These are phyloP conservation scores for Phaseolus lunatus DNA, from an alignment of 306 rosid genomes.

Conservation along the genomic window DNA sequence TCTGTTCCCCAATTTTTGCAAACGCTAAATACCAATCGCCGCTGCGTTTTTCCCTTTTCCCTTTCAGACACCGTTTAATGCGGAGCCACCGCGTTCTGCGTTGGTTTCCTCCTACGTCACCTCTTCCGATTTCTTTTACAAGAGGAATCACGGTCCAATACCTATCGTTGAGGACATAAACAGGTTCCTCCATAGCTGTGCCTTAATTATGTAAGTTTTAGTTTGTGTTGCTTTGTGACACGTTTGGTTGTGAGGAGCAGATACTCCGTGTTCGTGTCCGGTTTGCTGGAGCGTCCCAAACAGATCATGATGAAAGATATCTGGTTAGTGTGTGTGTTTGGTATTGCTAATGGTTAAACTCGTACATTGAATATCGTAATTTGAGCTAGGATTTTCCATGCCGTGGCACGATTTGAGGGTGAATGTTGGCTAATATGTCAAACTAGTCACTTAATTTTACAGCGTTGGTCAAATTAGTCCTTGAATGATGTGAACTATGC, in stretches of 20 bases:
- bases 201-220: neutral
- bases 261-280: constrained; percentile 68
- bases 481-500: neutral
- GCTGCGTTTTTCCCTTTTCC: neutral
- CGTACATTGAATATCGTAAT: neutral
- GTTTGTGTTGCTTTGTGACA: constrained; percentile 27
- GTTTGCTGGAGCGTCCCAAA: constrained; percentile 64
- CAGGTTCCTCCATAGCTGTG: constrained; percentile 51
- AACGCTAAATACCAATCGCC: neutral
- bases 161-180: constrained; percentile 73
- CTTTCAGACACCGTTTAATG: constrained; percentile 84
- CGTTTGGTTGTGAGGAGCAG: constrained; percentile 53
- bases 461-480: neutral
- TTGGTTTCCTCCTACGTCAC: constrained; percentile 74
- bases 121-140: constrained; percentile 82
- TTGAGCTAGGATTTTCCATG: neutral
- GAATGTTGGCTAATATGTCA: neutral
- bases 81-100: constrained; percentile 81
- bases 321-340: constrained; percentile 55
- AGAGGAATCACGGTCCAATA: constrained; percentile 93
- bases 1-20: neutral
- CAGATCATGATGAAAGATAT: constrained; percentile 78
- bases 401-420: neutral
- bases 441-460: neutral
- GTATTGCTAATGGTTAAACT: neutral